Percentiles rank a stretch among this genome's conserved stretches.
Evolutionary conservation across 164 flowering plant species (phyloP).

Genomic region (Sedum album): DNA sequence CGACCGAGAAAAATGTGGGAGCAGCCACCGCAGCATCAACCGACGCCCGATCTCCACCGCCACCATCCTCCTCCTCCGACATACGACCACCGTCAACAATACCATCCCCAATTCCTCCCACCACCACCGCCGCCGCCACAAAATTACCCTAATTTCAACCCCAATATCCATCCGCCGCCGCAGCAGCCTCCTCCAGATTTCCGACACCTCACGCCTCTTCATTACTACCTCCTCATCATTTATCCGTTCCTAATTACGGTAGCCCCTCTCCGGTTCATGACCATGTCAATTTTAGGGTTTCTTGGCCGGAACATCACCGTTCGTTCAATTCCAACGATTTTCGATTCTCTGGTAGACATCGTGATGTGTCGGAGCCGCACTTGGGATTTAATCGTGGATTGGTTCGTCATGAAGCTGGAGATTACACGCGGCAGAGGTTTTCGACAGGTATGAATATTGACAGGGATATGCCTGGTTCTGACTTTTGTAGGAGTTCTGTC

Average conservation of each 20-base stretch:
- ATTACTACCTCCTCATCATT: neutral
- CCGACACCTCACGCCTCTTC: neutral
- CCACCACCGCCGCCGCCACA: neutral
- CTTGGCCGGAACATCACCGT: neutral
- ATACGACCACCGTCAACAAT: no score
- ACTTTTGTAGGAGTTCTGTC: neutral
- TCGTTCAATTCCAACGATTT: neutral
- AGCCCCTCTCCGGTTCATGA: neutral
- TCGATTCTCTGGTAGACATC: neutral
- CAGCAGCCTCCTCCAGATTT: neutral
- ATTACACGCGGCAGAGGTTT: neutral
- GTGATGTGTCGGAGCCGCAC: neutral
- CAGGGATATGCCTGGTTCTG: neutral
- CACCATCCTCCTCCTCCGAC: neutral
- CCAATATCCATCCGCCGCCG: neutral
- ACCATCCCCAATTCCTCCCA: neutral
- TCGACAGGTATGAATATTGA: neutral
- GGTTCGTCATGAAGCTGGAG: neutral
- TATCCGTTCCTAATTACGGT: neutral
- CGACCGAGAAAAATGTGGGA: no score
- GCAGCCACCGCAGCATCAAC: neutral
- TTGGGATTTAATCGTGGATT: neutral
- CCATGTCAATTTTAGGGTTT: neutral
- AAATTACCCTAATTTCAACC: neutral
- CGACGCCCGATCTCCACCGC: neutral